Evolutionary conservation across 768 basidiomycete species (phyloP).

Genomic region (Rhizopogon sp.): DNA sequence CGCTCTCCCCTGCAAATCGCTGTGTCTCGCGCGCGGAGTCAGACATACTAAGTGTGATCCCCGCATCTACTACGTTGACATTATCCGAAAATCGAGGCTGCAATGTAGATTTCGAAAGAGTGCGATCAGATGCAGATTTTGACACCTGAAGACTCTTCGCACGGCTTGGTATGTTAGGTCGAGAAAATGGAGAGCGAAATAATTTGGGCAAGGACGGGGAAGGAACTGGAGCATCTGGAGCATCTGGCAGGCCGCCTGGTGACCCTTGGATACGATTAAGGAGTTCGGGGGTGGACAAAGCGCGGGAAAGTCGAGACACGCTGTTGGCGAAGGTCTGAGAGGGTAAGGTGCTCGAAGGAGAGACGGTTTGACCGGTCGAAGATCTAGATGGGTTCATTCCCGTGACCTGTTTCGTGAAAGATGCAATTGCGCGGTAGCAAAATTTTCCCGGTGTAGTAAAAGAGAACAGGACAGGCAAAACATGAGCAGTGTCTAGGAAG

Average conservation of each 20-base stretch:
- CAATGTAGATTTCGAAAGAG: neutral
- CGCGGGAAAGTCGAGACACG: constrained; percentile 1
- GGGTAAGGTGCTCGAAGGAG: constrained; percentile 1
- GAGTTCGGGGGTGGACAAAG: constrained; percentile 6
- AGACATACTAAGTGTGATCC: constrained; percentile 11
- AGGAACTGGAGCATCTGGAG: neutral
- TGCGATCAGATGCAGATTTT: constrained; percentile 9
- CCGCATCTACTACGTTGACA: constrained; percentile 14
- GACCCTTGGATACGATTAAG: neutral
- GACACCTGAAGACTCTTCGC: constrained; percentile 11
- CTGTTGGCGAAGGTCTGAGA: constrained; percentile 1
- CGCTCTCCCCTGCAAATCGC: constrained; percentile 55
- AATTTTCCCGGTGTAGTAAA: constrained; percentile 78
- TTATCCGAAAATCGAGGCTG: neutral
- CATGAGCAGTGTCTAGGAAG: constrained; percentile 59
- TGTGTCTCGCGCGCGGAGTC: constrained; percentile 8
- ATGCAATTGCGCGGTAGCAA: constrained; percentile 74
- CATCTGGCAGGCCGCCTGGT: neutral
- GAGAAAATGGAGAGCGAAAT: constrained; percentile 8
- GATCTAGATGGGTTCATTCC: constrained; percentile 30
- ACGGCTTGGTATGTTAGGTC: constrained; percentile 11
- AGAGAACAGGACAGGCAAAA: constrained; percentile 67
- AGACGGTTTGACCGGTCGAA: constrained; percentile 5
- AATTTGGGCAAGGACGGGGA: neutral
- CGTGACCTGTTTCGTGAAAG: constrained; percentile 64